phyloP scores from a whole-genome alignment of 1,284 basidiomycete species.

The Vanrija humicola region DNA sequence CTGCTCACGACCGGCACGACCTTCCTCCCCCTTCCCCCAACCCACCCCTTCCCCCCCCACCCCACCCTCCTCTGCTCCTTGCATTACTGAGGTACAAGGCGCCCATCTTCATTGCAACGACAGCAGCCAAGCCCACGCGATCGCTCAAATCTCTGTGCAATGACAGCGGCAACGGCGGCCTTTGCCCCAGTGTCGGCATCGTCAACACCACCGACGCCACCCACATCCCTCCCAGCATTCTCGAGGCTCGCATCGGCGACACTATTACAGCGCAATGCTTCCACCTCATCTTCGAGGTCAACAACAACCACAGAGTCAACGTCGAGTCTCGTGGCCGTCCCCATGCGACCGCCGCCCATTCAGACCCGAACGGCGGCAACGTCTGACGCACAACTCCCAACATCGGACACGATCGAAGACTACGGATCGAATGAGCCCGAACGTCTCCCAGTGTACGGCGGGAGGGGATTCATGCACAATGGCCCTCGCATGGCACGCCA shows the following conservation, averaged over 20 bases:
- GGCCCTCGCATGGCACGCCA: slow-evolving; percentile 26
- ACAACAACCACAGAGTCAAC: slow-evolving; percentile 38
- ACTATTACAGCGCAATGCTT: slow-evolving; percentile 35
- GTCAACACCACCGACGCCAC: slow-evolving; percentile 15
- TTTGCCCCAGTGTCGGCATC: neutral
- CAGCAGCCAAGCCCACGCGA: too few relatives aligned
- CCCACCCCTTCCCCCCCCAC: neutral
- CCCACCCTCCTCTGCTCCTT: neutral
- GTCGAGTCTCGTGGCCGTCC: slow-evolving; percentile 44
- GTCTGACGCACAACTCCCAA: slow-evolving; percentile 23
- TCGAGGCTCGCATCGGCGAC: slow-evolving; percentile 15
- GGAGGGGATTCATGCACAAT: slow-evolving; percentile 32
- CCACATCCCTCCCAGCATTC: slow-evolving; percentile 11
- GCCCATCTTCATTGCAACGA: too few relatives aligned
- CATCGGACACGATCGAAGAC: neutral
- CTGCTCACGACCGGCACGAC: neutral
- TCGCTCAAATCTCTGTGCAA: neutral
- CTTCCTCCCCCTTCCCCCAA: neutral
- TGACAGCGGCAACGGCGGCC: slow-evolving; percentile 3
- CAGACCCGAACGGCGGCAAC: slow-evolving; percentile 46
- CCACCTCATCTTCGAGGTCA: slow-evolving; percentile 39
- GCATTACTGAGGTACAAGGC: neutral
- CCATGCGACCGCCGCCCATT: slow-evolving; percentile 44
- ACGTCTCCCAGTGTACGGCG: slow-evolving; percentile 13
- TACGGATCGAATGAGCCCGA: slow-evolving; percentile 3